Base-by-base conservation (phyloP, 441 rosid genomes). In the Kokia cookei region DNA sequence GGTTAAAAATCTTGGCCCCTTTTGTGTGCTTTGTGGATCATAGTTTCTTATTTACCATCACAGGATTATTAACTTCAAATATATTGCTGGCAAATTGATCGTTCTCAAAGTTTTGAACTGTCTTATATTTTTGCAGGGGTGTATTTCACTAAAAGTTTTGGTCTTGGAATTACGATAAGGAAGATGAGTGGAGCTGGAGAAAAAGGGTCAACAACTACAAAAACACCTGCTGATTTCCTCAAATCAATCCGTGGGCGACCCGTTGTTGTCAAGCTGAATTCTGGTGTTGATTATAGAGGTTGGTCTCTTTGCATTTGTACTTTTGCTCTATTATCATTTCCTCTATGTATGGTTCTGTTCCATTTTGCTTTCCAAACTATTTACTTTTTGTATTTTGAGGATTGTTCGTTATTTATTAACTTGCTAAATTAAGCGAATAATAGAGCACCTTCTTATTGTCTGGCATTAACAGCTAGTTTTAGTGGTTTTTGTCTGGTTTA, bases 271-370 rank as follows among this genome's bases (percentile, higher is more conserved):
- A 95, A 95, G 69, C 85, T 96, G 40, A 93, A 96, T 79, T 96
- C 98, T 74, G 99, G 99, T 54, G 98, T 93, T 29, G 99, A 96
- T 81, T 96, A 93, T 74, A 79, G 99, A 87, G 99, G 98, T 90
- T 1, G 8, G 76, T 76, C 63, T 50, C 69, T 65, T 76, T 10
- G 2, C 51, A 32, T 58, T 15, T 58, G 3, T 55, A 10, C 42
- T 57, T 43, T 50, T 9, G 19, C 26, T 65, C 24, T 67, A 29
- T 27, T 14, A 67, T 48, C 8, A 14, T 66, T 24, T 66, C 55
- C 43, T 65, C 53, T 65, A 47, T 47, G 19, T 13, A 7, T 66
- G 40, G 40, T 45, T 67, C 43, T 27, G 14, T 8, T 50, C 42
- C 43, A 48, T 29, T 67, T 15, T 15, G 11, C 12, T 24, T 11